Evolutionary conservation across 257 asterid genomes (phyloP).

Genomic region (Parsonsia alboflavescens): DNA sequence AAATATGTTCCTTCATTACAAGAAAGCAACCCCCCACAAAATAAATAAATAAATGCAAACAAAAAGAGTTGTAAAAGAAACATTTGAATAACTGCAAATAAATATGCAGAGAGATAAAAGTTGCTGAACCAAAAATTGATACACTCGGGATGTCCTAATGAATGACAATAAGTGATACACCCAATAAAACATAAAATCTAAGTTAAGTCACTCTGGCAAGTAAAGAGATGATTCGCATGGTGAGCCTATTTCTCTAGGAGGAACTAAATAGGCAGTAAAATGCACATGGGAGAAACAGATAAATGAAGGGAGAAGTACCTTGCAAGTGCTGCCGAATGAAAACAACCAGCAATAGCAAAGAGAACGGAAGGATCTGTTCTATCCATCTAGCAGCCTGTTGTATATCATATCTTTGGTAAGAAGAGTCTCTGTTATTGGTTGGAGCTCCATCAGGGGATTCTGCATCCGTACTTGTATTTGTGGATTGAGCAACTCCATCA

Average conservation of each 20-base stretch:
- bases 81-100: not conserved
- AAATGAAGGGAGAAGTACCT: constrained; percentile 36
- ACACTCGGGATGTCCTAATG: too few species aligned
- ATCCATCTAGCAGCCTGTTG: constrained; percentile 91
- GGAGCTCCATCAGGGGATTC: constrained; percentile 49
- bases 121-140: too few species aligned
- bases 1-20: not conserved
- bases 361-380: constrained; percentile 76
- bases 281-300: not conserved
- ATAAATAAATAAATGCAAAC: too few species aligned
- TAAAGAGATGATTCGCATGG: not conserved
- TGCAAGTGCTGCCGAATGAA: constrained; percentile 82
- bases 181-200: not conserved
- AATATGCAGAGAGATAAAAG: not conserved
- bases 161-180: not conserved
- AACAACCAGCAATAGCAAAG: constrained; percentile 74
- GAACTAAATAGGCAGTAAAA: not conserved
- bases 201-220: not conserved
- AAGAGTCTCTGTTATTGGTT: constrained; percentile 55
- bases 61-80: too few species aligned
- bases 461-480: constrained; percentile 28
- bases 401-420: constrained; percentile 86
- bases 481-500: constrained; percentile 32
- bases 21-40: not conserved
- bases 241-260: not conserved